Percentiles rank a stretch among this genome's conserved stretches.
phyloP scores from a whole-genome alignment of 2,329 filamentous ascomycete genomes.

The Talaromyces sp. region DNA sequence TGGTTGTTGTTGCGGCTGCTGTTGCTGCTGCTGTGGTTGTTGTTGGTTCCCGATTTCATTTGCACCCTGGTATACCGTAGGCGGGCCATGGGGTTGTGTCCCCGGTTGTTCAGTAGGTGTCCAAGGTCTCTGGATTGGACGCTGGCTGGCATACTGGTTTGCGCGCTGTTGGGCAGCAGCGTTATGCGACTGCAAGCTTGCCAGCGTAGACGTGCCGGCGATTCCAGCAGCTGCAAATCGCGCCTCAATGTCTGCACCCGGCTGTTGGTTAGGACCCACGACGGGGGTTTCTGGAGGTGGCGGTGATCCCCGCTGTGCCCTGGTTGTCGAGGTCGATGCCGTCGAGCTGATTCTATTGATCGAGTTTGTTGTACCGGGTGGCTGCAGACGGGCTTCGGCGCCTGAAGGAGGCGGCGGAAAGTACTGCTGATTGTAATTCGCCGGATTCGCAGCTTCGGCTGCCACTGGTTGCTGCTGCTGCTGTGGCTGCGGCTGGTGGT shows the following conservation, averaged over 20 bases:
- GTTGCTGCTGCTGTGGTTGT: constrained; percentile 23
- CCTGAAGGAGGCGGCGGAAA: constrained; percentile 50
- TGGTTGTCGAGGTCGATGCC: constrained; percentile 87
- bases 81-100: constrained; percentile 80
- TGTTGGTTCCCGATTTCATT: constrained; percentile 55
- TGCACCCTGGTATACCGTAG: constrained; percentile 84
- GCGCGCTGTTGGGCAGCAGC: constrained; percentile 76
- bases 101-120: constrained; percentile 90
- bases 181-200: constrained; percentile 68
- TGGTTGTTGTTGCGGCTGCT: constrained; percentile 19
- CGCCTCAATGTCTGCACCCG: constrained; percentile 79
- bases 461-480: constrained; percentile 18
- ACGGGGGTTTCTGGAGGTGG: constrained; percentile 91
- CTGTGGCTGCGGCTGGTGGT: constrained; percentile 15
- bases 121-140: constrained; percentile 65
- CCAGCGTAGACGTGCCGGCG: constrained; percentile 77
- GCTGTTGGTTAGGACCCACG: constrained; percentile 64
- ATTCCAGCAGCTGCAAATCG: constrained; percentile 89
- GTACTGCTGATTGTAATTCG: constrained; percentile 58
- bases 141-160: constrained; percentile 66
- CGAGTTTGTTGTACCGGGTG: constrained; percentile 43
- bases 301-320: constrained; percentile 85
- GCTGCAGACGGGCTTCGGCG: constrained; percentile 37
- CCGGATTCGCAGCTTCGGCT: constrained; percentile 36
- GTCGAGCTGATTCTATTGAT: constrained; percentile 69